Evolutionary conservation across 225 moss, liverwort and hornwort genomes (phyloP).

Genomic region (Straminergon stramineum): DNA sequence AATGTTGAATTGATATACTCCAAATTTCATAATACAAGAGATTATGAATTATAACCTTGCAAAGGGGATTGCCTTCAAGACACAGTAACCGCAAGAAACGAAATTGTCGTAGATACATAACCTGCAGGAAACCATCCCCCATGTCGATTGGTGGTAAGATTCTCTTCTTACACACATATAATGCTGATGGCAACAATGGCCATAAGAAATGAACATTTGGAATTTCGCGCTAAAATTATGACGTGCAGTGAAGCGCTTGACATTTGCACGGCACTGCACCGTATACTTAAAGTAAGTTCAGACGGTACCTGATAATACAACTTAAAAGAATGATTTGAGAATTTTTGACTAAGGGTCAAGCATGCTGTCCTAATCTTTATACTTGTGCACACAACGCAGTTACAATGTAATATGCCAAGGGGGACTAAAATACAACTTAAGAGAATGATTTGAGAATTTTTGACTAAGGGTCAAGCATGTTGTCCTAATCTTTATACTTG

Average conservation of each 20-base stretch:
- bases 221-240: background rate
- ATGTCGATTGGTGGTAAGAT: background rate
- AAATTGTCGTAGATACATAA: conserved; percentile 66
- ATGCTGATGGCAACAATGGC: background rate
- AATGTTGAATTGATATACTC: background rate
- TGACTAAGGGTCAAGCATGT: background rate
- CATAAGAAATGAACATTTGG: background rate
- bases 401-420: background rate
- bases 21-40: background rate
- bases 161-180: background rate
- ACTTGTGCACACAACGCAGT: background rate
- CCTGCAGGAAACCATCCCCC: conserved; percentile 19
- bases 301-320: background rate
- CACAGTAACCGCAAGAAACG: conserved; percentile 65
- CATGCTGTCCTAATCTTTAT: background rate
- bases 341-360: background rate
- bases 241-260: background rate
- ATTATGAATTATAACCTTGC: conserved; percentile 43
- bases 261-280: background rate
- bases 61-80: conserved; percentile 77
- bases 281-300: background rate
- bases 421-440: background rate
- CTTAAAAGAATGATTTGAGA: background rate
- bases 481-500: background rate
- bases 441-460: background rate